Base-by-base conservation (phyloP, 768 basidiomycete species). In the Suillus sp. region DNA sequence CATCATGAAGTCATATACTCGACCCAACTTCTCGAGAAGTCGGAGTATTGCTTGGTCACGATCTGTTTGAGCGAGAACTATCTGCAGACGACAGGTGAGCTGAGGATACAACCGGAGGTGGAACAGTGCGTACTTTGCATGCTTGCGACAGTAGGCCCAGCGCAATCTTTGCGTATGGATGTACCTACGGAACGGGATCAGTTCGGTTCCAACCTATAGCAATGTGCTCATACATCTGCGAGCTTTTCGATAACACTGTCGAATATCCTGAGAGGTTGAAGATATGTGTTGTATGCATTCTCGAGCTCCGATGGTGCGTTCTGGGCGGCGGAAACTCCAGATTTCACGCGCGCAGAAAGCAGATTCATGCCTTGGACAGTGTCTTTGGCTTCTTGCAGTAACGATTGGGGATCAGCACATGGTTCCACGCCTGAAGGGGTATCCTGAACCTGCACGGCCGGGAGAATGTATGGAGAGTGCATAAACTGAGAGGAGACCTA, bases 121-220 rank as follows among this genome's bases (percentile, higher is more conserved):
- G 25, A 55, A 10, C 4, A 9, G 37, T 9, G 27, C 55, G 10
- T 34, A 59, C 62, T 27, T 42, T 60, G 1, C 20, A 34, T 14
- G 62, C 62, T 5, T 32, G 25, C 10, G 57, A 32, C 34, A 63
- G 13, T 4, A 57, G 22, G 3, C 40, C 55, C 42, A 60, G 3
- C 27, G 57, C 62, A n/a, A 63, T 60, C 35, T 57, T 57, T 10
- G 62, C 62, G 11, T 63, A 63, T 4, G 62, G 62, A 37, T 63
- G 62, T 13, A 63, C 34, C 62, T 63, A 9, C 1, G 11, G 3
- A n/a, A 13, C 22, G 4, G 6, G 0, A 60, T 27, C 30, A 32
- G 22, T 34, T 18, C n/a, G 1, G 22, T 14, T 61, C 60, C 32
- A 22, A 51, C 6, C 7, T 1, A 4, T 3, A 55, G 27, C 1